Conservation (phyloP, 176 grass and related monocot species). For the Chrysopogon serrulatus region DNA sequence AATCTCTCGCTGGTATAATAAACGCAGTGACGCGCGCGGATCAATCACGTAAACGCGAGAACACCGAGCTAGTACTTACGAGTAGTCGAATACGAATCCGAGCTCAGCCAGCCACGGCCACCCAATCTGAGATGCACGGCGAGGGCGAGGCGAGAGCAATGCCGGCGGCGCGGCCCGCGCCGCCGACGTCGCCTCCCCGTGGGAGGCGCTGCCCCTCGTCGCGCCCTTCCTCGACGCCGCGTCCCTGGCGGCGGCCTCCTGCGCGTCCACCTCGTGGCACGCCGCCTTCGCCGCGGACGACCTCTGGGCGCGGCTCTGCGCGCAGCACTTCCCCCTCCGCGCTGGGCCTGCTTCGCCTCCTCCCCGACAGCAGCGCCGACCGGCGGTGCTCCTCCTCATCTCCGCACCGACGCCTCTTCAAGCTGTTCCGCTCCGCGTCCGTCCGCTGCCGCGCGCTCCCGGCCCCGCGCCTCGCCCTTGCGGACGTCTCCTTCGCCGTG, state of each 20-base stretch:
- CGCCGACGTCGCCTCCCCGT: not conserved
- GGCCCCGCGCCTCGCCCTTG: slow-evolving; percentile 39
- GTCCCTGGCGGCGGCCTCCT: slow-evolving; percentile 55
- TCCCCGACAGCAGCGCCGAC: not conserved
- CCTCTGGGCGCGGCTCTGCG: slow-evolving; percentile 63
- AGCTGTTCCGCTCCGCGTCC: slow-evolving; percentile 41
- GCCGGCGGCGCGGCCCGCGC: not conserved
- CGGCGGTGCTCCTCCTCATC: not conserved
- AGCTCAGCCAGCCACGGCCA: not conserved
- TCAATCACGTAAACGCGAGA: not conserved
- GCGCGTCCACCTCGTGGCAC: slow-evolving; percentile 65
- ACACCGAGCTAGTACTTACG: not conserved
- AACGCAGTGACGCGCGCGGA: not conserved
- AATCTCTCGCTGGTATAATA: too few species aligned
- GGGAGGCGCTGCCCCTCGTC: slow-evolving; percentile 47
- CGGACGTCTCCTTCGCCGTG: slow-evolving; percentile 45
- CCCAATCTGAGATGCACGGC: not conserved
- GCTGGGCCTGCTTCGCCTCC: slow-evolving; percentile 23
- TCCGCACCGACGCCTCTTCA: slow-evolving; percentile 46
- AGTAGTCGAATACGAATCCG: not conserved
- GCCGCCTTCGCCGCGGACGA: slow-evolving; percentile 52
- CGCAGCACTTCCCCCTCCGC: slow-evolving; percentile 51
- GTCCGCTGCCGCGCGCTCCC: slow-evolving; percentile 6
- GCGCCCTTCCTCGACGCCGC: slow-evolving; percentile 48
- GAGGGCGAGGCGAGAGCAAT: not conserved